These are phyloP conservation scores for Penicillium sp. DNA, from an alignment of 2,329 filamentous ascomycete genomes.

Conservation along the genomic window DNA sequence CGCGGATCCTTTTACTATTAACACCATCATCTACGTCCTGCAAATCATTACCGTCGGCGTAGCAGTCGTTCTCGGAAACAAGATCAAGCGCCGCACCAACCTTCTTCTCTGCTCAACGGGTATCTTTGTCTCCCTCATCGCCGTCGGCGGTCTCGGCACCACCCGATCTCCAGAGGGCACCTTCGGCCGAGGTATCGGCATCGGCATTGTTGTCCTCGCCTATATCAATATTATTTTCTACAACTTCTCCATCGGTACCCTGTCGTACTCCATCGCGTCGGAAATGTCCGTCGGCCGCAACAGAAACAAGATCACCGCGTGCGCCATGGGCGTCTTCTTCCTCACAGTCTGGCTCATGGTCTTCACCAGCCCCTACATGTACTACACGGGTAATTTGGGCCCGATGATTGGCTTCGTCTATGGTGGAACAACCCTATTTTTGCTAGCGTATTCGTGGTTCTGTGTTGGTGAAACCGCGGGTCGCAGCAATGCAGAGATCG, in stretches of 20 bases:
- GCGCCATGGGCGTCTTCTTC: slow-evolving; percentile 45
- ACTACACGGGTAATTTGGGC: slow-evolving; percentile 31
- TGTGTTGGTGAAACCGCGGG: slow-evolving; percentile 42
- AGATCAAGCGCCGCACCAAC: slow-evolving; percentile 43
- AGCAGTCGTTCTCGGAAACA: slow-evolving; percentile 42
- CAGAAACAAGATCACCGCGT: slow-evolving; percentile 47
- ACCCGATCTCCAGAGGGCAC: slow-evolving; percentile 21
- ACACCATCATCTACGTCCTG: slow-evolving; percentile 42
- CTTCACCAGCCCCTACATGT: slow-evolving; percentile 36
- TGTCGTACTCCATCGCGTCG: slow-evolving; percentile 43
- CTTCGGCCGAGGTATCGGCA: slow-evolving; percentile 18
- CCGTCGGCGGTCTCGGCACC: slow-evolving; percentile 43
- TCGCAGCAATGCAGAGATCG: slow-evolving; percentile 36
- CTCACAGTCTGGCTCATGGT: slow-evolving; percentile 30
- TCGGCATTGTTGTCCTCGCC: slow-evolving; percentile 41
- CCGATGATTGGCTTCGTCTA: slow-evolving; percentile 37
- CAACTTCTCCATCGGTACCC: slow-evolving; percentile 46
- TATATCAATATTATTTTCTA: slow-evolving; percentile 46
- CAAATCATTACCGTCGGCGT: slow-evolving; percentile 40
- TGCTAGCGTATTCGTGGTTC: slow-evolving; percentile 35
- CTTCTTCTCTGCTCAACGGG: slow-evolving; percentile 34
- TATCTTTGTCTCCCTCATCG: slow-evolving; percentile 42
- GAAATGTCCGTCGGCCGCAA: slow-evolving; percentile 51
- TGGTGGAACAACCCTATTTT: slow-evolving; percentile 26
- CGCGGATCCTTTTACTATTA: slow-evolving; percentile 42